Base-by-base conservation (phyloP, 805 yeast species). In the Schwanniomyces polymorphus region DNA sequence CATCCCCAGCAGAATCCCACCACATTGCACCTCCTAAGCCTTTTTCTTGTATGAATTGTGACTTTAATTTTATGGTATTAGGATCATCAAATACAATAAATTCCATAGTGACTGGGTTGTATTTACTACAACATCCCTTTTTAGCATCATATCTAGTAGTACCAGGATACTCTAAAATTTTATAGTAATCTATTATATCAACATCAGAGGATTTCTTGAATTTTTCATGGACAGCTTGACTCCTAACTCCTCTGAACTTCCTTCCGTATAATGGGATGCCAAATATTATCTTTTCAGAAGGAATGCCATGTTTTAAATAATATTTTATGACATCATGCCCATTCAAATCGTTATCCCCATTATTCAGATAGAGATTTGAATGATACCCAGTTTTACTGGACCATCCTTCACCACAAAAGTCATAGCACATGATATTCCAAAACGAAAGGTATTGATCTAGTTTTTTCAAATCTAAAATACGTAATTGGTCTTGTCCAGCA, bases 361-460 rank as follows among this genome's bases (percentile, higher is more conserved):
- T 61, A 16, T 56, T 50, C 3, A 71, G 75, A 80, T 51, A 90
- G 59, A 64, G 57, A 46, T 90, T 89, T 3, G 94, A 81, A 49
- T 89, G 97, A 59, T 80, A 86, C 1, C 78, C 85, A 0, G 85
- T 79, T 2, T 41, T 52, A 0, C 63, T 57, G 1, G 88, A 82
- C 96, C 96, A 89, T 7, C 79, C 72, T 39, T 57, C 53, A 0
- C 97, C 98, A 1, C 84, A 68, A 56, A 84, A 87, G 63, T 94
- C 98, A 63, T 94, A 92, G 16, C 94, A 82, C 98, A 92, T 92
- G 48, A 94, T 63, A 61, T 92, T 91, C 86, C 91, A 91, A 54
- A 81, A 81, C 16, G 81, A 70, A 14, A 94, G 59, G 54, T 75
- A 74, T 21, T 61, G 58, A 53, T 85, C 85, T 78, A 92, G 75